Base-by-base conservation (phyloP, 345 rosid species). In the Anastatica hierochuntica region DNA sequence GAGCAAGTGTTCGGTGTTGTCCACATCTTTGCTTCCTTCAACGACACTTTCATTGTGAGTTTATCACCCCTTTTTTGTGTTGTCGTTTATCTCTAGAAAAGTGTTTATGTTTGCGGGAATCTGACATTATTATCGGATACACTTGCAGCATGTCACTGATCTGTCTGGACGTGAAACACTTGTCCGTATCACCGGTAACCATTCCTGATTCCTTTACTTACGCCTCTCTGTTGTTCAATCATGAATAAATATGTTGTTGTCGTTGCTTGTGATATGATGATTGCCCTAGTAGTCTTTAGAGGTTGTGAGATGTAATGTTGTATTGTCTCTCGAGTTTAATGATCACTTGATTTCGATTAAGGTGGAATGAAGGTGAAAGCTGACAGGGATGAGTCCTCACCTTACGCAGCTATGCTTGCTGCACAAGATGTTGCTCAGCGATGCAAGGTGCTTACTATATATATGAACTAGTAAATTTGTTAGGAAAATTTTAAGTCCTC, bases 351-450 rank as follows among this genome's bases (percentile, higher is more conserved):
- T 39, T 46, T 46, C 2, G 90, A 35, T 8, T 29, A 58, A 88
- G 95, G 97, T 44, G 95, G 97, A 11, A 82, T 88, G 97, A 88
- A 88, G 77, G 96, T 88, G 58, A 88, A 88, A 70, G 97, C 97
- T 15, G 94, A 84, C 43, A 75, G 85, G 63, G 88, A 84, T 44
- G 88, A 81, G 52, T 81, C 94, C 8, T 84, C 94, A 12, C 88
- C 88, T 4, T 81, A 84, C 52, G 88, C 94, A 34, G 94, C 94
- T 49, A 81, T 84, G 88, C 94, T 84, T 84, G 94, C 88, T 23
- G 83, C 88, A 0, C 94, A 81, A 55, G 94, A 84, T 68, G 94
- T 84, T 26, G 44, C 88, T 33, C 73, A 70, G 66, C 62, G 85
- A 68, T 79, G 88, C 88, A 84, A 84, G 90, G 90, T 87, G 7